Conservation (phyloP, 441 rosid genomes). For the Bruguiera hainesii region DNA sequence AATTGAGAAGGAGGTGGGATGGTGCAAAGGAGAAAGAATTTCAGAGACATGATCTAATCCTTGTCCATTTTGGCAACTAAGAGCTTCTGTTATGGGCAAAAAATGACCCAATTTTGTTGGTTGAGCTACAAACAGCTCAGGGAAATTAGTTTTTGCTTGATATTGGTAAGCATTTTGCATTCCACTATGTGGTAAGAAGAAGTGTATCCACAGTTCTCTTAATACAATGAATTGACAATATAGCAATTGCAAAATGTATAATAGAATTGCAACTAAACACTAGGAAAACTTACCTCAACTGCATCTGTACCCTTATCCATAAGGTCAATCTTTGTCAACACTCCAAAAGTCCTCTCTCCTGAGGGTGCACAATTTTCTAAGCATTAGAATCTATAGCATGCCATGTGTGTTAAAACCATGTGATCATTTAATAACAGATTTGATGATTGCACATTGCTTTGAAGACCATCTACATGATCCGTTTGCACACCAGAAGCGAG, state of each 20-base stretch:
- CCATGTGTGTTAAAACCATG: no score
- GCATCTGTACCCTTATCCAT: constrained; percentile 99
- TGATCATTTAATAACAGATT: no score
- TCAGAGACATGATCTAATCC: not conserved
- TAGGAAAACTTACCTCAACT: constrained; percentile 69
- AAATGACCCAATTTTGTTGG: not conserved
- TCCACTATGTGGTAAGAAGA: not conserved
- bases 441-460: no score
- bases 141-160: not conserved
- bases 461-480: no score
- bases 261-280: not conserved
- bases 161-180: no score
- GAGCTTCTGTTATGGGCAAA: not conserved
- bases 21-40: not conserved
- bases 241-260: not conserved
- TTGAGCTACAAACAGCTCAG: not conserved
- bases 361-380: constrained; percentile 22
- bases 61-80: not conserved
- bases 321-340: constrained; percentile 96
- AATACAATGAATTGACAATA: not conserved
- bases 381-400: not conserved
- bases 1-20: not conserved
- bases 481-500: not conserved
- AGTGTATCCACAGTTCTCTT: not conserved
- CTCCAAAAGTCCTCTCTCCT: constrained; percentile 97